A percentile compares a stretch with the other conserved stretches of the same genome.
Conservation (phyloP, 495 filamentous ascomycete species). For the Annulohypoxylon stygium region DNA sequence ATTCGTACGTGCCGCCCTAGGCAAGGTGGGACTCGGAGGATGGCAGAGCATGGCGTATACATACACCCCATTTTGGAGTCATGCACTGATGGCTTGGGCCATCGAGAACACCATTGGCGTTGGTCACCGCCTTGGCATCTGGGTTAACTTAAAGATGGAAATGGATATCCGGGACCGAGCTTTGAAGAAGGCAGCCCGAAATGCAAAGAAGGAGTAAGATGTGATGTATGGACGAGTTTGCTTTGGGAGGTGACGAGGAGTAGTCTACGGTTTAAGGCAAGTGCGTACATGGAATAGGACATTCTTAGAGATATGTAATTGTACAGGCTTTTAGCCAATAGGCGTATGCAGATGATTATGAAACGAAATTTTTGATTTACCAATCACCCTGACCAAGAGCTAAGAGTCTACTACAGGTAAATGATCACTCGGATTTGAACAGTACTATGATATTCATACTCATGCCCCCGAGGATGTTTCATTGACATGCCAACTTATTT, state of each 20-base stretch:
- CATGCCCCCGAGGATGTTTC: neutral
- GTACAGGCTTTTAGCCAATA: neutral
- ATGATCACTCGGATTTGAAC: neutral
- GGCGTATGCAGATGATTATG: neutral
- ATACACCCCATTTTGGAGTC: slow-evolving; percentile 92
- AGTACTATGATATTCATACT: neutral
- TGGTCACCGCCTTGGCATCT: slow-evolving; percentile 71
- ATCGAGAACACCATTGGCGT: slow-evolving; percentile 77
- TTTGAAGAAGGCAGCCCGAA: slow-evolving; percentile 87
- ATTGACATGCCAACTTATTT: too few relatives aligned
- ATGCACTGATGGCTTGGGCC: slow-evolving; percentile 89
- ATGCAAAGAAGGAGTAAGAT: slow-evolving; percentile 72
- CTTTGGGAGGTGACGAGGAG: neutral
- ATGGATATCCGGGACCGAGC: slow-evolving; percentile 87
- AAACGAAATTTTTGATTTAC: neutral
- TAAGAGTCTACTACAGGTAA: too few relatives aligned
- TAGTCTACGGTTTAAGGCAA: neutral
- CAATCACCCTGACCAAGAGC: too few relatives aligned
- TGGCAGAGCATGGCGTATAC: slow-evolving; percentile 81
- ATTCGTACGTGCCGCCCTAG: slow-evolving; percentile 83
- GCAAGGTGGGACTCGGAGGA: slow-evolving; percentile 83
- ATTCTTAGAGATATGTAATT: neutral
- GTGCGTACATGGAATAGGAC: neutral
- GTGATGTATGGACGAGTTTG: neutral
- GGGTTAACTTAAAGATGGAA: slow-evolving; percentile 83